These are phyloP conservation scores for Trichoderma brevicompactum DNA, from an alignment of 2,329 filamentous ascomycete species.

Conservation along the genomic window DNA sequence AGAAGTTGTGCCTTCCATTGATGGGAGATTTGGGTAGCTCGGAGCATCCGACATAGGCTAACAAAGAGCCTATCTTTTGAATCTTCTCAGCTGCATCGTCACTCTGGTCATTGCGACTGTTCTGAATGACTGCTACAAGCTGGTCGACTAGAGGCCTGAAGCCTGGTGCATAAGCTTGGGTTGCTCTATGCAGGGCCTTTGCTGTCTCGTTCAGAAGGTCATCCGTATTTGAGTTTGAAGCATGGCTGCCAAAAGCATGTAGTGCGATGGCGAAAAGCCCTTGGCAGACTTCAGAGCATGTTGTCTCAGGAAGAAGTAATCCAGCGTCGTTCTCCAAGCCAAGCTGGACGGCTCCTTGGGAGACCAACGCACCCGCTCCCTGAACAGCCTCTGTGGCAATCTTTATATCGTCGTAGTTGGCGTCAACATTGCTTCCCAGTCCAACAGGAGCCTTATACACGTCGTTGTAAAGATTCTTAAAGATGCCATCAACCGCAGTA, in stretches of 20 bases:
- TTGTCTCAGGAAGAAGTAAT: constrained; percentile 43
- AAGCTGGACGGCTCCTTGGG: constrained; percentile 40
- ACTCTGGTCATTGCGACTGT: constrained; percentile 32
- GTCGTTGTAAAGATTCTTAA: constrained; percentile 50
- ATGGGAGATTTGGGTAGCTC: constrained; percentile 39
- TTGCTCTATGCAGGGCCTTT: constrained; percentile 47
- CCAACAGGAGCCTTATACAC: constrained; percentile 48
- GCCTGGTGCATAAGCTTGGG: constrained; percentile 43
- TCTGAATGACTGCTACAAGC: constrained; percentile 36
- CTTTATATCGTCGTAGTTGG: constrained; percentile 46
- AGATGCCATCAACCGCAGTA: constrained; percentile 42
- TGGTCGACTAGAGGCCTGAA: constrained; percentile 43
- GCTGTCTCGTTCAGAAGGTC: constrained; percentile 49
- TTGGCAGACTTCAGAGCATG: constrained; percentile 47
- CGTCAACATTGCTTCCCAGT: constrained; percentile 36
- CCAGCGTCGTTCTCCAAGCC: constrained; percentile 12
- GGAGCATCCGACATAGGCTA: constrained; percentile 57
- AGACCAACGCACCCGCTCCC: constrained; percentile 51
- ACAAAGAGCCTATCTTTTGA: constrained; percentile 46
- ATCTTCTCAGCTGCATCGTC: constrained; percentile 38
- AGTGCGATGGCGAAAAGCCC: constrained; percentile 41
- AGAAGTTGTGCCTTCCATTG: constrained; percentile 46
- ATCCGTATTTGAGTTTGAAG: constrained; percentile 37
- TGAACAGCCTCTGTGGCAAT: constrained; percentile 51
- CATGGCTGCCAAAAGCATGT: constrained; percentile 33